phyloP scores from a whole-genome alignment of 805 yeast genomes.

The Cyberlindnera nakhonratchasimensis region DNA sequence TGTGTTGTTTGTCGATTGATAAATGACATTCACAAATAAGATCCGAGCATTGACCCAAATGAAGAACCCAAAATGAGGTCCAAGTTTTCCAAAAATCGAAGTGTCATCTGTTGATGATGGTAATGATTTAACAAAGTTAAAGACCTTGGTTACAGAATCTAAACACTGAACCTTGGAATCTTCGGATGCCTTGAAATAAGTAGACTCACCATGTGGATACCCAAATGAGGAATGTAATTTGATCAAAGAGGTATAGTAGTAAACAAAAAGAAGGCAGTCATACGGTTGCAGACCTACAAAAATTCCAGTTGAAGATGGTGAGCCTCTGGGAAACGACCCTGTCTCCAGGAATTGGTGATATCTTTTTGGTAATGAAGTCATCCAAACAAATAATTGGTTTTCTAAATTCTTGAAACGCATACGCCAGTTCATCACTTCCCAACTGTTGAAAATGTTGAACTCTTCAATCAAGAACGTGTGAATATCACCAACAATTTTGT shows the following conservation, averaged over 20 bases:
- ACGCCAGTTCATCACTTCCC: slow-evolving; percentile 21
- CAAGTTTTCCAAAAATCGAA: slow-evolving; percentile 22
- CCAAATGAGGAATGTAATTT: slow-evolving; percentile 25
- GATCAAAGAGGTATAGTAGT: slow-evolving; percentile 21
- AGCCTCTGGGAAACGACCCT: slow-evolving; percentile 7
- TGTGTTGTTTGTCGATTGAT: slow-evolving; percentile 11
- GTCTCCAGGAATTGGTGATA: slow-evolving; percentile 16
- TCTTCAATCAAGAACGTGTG: slow-evolving; percentile 24
- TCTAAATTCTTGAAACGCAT: slow-evolving; percentile 20
- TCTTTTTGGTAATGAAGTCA: slow-evolving; percentile 16
- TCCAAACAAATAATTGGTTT: slow-evolving; percentile 20
- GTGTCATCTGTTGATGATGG: slow-evolving; percentile 13
- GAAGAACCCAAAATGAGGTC: slow-evolving; percentile 33
- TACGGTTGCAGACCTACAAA: slow-evolving; percentile 10
- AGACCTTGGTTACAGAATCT: slow-evolving; percentile 21
- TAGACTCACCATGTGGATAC: slow-evolving; percentile 26
- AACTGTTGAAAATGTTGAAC: slow-evolving; percentile 18
- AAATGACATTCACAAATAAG: slow-evolving; percentile 29
- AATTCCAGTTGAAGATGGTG: background rate
- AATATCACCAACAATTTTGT: slow-evolving; percentile 24
- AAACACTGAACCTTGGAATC: slow-evolving; percentile 24
- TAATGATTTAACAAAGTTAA: slow-evolving; percentile 15
- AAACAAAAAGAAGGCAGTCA: slow-evolving; percentile 23
- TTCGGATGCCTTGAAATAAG: slow-evolving; percentile 20
- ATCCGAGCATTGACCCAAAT: slow-evolving; percentile 34